Evolutionary conservation across 331 rosid species (phyloP).

Genomic region (Prunus yedoensis): DNA sequence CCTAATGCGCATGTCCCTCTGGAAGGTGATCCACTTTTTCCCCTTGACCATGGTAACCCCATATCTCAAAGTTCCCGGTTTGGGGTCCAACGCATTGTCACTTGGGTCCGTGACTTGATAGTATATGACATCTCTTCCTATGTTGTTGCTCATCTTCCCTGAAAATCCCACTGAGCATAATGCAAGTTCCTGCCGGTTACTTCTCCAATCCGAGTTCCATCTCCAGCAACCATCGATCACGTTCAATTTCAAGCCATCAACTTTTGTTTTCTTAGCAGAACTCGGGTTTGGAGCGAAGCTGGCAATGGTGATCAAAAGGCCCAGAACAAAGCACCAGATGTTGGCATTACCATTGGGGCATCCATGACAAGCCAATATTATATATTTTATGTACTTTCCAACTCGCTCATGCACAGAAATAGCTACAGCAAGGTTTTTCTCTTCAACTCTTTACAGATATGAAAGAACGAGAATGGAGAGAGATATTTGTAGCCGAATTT

Average conservation of each 20-base stretch:
- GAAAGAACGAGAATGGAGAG: background rate
- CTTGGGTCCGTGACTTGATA: conserved; percentile 41
- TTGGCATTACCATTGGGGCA: background rate
- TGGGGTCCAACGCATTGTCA: conserved; percentile 40
- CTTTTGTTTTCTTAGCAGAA: conserved; percentile 10
- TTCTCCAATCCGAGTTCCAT: conserved; percentile 40
- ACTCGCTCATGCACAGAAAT: background rate
- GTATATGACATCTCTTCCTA: conserved; percentile 22
- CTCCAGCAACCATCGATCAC: conserved; percentile 53
- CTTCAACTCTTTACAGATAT: background rate
- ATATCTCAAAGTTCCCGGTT: conserved; percentile 42
- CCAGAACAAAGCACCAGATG: background rate
- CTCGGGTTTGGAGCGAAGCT: background rate
- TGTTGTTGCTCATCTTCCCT: conserved; percentile 37
- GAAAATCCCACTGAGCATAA: conserved; percentile 44
- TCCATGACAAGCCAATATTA: too few species aligned
- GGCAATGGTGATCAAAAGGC: background rate
- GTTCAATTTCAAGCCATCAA: conserved; percentile 23
- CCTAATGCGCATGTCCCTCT: conserved; percentile 31
- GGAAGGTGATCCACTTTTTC: conserved; percentile 49
- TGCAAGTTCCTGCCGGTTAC: conserved; percentile 39
- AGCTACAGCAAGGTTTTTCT: background rate
- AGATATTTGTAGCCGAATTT: background rate
- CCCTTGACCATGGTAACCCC: conserved; percentile 36
- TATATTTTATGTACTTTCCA: background rate